Percentiles rank a stretch among this genome's conserved stretches.
Conservation (phyloP, 805 yeast species). For the Yarrowia sp. region DNA sequence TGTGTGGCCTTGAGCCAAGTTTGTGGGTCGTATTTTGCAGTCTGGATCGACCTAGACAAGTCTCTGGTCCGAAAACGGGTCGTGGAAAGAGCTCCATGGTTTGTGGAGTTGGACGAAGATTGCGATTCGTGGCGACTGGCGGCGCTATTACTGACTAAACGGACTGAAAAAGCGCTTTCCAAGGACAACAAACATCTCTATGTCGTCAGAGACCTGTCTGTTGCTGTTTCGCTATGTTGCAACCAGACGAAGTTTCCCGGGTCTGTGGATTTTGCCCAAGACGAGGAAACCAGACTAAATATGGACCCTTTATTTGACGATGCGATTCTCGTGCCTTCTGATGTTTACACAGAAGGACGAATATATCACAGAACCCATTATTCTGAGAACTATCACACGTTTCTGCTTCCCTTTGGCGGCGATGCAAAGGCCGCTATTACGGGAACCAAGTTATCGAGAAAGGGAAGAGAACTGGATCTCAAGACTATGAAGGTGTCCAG, state of each 20-base stretch:
- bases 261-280: background rate
- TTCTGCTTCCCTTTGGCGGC: background rate
- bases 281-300: background rate
- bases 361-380: too few relatives aligned
- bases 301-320: background rate
- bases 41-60: background rate
- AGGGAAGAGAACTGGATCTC: background rate
- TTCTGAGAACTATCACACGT: too few relatives aligned
- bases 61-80: background rate
- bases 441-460: background rate
- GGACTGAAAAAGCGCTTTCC: too few relatives aligned
- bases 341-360: too few relatives aligned
- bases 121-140: background rate
- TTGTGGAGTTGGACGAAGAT: background rate
- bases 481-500: background rate
- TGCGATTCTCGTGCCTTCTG: too few relatives aligned
- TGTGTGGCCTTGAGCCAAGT: background rate
- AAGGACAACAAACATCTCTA: background rate
- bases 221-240: background rate
- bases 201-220: background rate
- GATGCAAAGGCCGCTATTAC: background rate
- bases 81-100: background rate
- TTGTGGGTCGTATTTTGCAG: background rate
- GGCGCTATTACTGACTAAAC: background rate
- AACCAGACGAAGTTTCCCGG: background rate